Conservation (phyloP, 257 asterid genomes). For the Scutellaria minor region DNA sequence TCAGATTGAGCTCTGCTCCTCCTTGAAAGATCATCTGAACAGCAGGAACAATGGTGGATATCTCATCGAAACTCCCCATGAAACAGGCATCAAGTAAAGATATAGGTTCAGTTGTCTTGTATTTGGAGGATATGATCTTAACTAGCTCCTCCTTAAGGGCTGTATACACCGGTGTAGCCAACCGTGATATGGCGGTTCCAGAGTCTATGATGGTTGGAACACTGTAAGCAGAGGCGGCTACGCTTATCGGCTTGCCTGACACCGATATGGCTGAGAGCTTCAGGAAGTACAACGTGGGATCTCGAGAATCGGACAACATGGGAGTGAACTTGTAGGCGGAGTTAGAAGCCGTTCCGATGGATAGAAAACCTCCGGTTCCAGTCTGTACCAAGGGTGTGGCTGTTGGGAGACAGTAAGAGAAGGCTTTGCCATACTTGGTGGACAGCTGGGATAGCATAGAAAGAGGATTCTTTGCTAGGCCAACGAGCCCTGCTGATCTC, state of each 20-base stretch:
- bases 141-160: conserved; percentile 47
- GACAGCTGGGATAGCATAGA: conserved; percentile 58
- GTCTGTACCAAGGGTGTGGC: conserved; percentile 38
- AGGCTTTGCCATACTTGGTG: conserved; percentile 45
- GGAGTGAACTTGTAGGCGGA: conserved; percentile 53
- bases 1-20: conserved; percentile 47
- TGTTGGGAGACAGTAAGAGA: conserved; percentile 62
- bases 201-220: conserved; percentile 63
- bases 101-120: conserved; percentile 25
- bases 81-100: conserved; percentile 62
- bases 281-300: conserved; percentile 49
- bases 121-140: conserved; percentile 46
- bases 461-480: conserved; percentile 54
- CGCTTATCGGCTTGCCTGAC: conserved; percentile 37
- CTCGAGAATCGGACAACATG: conserved; percentile 49
- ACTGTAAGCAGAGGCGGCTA: conserved; percentile 40
- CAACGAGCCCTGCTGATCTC: conserved; percentile 52
- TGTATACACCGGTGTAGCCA: conserved; percentile 44
- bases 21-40: conserved; percentile 51
- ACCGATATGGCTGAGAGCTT: conserved; percentile 43
- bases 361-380: conserved; percentile 57
- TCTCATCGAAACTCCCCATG: conserved; percentile 39
- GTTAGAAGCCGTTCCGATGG: conserved; percentile 45
- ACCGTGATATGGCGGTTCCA: conserved; percentile 54
- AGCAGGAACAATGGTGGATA: conserved; percentile 40